Evolutionary conservation across 2,329 filamentous ascomycete species (phyloP).

Genomic region (Xylaria hypoxylon): DNA sequence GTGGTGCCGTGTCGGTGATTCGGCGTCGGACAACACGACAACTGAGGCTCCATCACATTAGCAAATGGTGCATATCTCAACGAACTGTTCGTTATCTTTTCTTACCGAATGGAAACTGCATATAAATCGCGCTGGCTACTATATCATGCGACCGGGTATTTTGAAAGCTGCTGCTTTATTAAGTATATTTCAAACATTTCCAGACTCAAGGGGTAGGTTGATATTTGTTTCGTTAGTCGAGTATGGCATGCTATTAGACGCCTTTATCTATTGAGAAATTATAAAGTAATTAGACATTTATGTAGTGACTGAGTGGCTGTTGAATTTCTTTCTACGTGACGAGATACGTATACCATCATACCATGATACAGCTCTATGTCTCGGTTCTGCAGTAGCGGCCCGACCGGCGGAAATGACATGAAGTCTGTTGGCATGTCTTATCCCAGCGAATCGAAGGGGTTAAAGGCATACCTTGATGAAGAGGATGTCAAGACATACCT

Average conservation of each 20-base stretch:
- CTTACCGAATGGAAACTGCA: not conserved
- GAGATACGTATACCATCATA: not conserved
- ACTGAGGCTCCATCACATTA: not conserved
- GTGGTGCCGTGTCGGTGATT: not conserved
- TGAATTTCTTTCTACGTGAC: not conserved
- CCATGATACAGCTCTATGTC: not conserved
- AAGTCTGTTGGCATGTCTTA: not conserved
- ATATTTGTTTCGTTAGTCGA: not conserved
- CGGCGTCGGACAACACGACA: not conserved
- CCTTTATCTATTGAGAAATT: too few species aligned
- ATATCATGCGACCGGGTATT: not conserved
- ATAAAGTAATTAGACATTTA: too few species aligned
- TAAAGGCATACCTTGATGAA: not conserved
- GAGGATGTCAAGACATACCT: not conserved
- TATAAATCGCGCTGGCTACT: not conserved
- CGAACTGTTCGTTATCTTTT: constrained; percentile 1
- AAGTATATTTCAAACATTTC: not conserved
- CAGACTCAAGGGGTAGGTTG: not conserved
- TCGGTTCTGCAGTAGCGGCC: constrained; percentile 7
- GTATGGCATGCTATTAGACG: too few species aligned
- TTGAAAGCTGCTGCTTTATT: not conserved
- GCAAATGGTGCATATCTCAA: not conserved
- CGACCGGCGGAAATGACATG: not conserved
- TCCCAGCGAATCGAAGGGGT: not conserved
- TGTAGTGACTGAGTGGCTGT: not conserved